A percentile compares a stretch with the other conserved stretches of the same genome.
Conservation (phyloP, 2,329 filamentous ascomycete species). For the Colletotrichum plurivorum region DNA sequence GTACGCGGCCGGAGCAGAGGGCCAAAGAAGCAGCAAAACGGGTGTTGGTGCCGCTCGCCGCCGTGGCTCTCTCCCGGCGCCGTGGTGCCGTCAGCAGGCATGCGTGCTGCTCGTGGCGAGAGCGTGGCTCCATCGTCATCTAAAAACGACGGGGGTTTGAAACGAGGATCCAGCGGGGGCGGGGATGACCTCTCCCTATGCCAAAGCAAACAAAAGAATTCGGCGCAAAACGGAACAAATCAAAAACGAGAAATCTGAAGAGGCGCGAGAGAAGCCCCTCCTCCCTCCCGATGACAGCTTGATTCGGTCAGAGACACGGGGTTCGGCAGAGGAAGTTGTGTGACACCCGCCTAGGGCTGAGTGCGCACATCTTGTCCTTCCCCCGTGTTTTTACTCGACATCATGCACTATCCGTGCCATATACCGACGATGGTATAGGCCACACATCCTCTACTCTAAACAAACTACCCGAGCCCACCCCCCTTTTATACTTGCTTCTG, state of each 20-base stretch:
- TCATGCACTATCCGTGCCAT: constrained; percentile 10
- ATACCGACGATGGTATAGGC: constrained; percentile 20
- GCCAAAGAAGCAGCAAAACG: not conserved
- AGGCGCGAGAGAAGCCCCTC: not conserved
- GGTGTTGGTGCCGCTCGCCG: not conserved
- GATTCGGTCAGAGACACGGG: not conserved
- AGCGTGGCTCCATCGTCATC: constrained; percentile 37
- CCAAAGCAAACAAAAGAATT: not conserved
- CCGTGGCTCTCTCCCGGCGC: constrained; percentile 16
- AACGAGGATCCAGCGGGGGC: constrained; percentile 25
- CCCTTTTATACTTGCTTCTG: constrained; percentile 8
- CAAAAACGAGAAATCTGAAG: not conserved
- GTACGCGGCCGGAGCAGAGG: constrained; percentile 9
- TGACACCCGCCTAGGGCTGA: constrained; percentile 25
- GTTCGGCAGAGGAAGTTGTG: not conserved
- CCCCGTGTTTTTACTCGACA: constrained; percentile 11
- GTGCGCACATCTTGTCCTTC: not conserved
- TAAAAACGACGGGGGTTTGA: constrained; percentile 30
- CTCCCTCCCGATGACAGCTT: constrained; percentile 9
- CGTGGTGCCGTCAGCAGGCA: constrained; percentile 25
- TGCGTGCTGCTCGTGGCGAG: constrained; percentile 32
- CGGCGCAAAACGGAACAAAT: not conserved
- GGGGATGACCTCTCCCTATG: not conserved
- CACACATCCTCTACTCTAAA: constrained; percentile 17
- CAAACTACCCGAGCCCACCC: not conserved